Conservation (phyloP, 78 protist species). For the Cavenderia fasciculata region DNA sequence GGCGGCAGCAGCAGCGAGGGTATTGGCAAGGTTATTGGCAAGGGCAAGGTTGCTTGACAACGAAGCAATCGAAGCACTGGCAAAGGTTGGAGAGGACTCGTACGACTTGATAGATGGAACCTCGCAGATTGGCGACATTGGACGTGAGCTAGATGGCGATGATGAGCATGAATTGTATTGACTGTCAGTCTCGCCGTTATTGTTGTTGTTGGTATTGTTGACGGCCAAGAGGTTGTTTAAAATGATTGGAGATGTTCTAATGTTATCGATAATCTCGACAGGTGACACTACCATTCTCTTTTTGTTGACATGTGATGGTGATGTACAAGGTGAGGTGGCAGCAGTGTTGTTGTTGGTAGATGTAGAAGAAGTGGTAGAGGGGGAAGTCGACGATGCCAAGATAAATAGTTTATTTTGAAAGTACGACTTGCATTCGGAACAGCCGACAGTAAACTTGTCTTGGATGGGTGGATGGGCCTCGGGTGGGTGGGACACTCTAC, state of each 20-base stretch:
- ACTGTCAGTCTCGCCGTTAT: no score
- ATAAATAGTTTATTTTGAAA: constrained; percentile 35
- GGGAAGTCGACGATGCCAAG: neutral
- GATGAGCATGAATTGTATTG: no score
- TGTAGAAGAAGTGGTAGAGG: neutral
- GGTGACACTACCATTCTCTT: neutral
- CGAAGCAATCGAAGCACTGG: neutral
- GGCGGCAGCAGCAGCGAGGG: neutral
- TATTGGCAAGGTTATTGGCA: no score
- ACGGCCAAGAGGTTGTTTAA: no score
- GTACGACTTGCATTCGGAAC: constrained; percentile 42
- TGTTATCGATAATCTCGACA: no score
- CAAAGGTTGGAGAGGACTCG: neutral
- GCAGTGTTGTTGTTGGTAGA: neutral
- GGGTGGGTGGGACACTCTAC: constrained; percentile 66
- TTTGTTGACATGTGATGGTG: neutral
- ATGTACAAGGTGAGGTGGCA: neutral
- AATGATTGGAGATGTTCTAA: no score
- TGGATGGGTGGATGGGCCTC: constrained; percentile 65
- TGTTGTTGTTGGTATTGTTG: no score
- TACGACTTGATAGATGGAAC: neutral
- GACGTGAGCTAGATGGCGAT: no score
- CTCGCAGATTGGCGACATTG: no score
- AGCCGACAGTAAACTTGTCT: constrained; percentile 71
- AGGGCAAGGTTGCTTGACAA: no score